Evolutionary conservation across 2,329 filamentous ascomycete species (phyloP).

Genomic region (Nemania bipapillata): DNA sequence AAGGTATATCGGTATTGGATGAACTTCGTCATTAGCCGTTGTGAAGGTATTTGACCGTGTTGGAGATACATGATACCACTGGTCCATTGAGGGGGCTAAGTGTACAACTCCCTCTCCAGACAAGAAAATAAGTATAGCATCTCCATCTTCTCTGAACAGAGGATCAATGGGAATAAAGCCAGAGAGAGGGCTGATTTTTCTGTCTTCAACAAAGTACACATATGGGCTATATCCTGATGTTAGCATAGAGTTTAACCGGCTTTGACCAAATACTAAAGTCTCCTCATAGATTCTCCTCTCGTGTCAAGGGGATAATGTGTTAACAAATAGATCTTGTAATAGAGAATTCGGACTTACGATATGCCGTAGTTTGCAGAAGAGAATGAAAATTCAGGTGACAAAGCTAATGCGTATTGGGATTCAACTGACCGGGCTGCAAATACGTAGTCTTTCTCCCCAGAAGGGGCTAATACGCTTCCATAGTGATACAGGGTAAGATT

Average conservation of each 20-base stretch:
- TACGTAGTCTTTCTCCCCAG: not conserved
- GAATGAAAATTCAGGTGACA: not conserved
- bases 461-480: not conserved
- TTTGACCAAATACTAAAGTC: too few relatives aligned
- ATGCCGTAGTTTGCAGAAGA: not conserved
- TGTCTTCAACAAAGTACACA: conserved; percentile 2
- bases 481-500: conserved; percentile 30
- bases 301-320: too few relatives aligned
- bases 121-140: conserved; percentile 17
- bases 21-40: too few relatives aligned
- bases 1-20: not conserved
- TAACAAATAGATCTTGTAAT: too few relatives aligned
- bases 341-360: not conserved
- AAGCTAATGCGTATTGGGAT: conserved; percentile 11
- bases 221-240: not conserved
- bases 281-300: too few relatives aligned
- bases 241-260: not conserved
- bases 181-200: not conserved
- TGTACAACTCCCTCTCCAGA: conserved; percentile 17
- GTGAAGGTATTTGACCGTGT: not conserved
- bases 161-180: conserved; percentile 9
- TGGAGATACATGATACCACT: conserved; percentile 24
- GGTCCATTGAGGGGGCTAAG: conserved; percentile 11
- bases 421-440: conserved; percentile 9
- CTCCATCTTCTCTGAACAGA: conserved; percentile 17